Conservation (phyloP, 805 yeast species). For the Gaillardinia entomophila region DNA sequence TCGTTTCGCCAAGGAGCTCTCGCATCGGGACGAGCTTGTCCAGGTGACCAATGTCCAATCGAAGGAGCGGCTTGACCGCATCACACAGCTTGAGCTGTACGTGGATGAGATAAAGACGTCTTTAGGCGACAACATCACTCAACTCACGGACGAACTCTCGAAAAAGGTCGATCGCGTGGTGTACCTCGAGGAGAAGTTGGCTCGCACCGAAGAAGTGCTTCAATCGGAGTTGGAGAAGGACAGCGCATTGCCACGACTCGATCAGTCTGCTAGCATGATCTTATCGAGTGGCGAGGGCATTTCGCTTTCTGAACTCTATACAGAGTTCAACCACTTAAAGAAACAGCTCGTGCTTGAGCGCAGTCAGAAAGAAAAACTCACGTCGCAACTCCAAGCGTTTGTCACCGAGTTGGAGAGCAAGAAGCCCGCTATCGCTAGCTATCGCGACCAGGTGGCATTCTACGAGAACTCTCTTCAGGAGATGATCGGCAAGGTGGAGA, state of each 20-base stretch:
- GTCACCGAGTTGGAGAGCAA: constrained; percentile 72
- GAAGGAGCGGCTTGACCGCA: constrained; percentile 46
- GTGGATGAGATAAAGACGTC: constrained; percentile 36
- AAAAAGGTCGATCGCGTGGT: constrained; percentile 29
- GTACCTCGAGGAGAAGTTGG: constrained; percentile 29
- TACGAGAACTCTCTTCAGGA: constrained; percentile 51
- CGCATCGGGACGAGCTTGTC: constrained; percentile 55
- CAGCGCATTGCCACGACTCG: constrained; percentile 37
- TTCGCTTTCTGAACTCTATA: constrained; percentile 58
- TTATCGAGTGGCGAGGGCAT: constrained; percentile 46
- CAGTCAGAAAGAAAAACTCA: constrained; percentile 63
- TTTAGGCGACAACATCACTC: constrained; percentile 28
- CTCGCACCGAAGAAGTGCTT: constrained; percentile 36
- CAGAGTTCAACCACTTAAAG: constrained; percentile 59
- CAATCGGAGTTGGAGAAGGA: constrained; percentile 34
- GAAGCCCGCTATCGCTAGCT: constrained; percentile 67
- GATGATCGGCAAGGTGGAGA: constrained; percentile 47
- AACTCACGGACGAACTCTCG: constrained; percentile 26
- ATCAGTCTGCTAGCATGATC: constrained; percentile 52
- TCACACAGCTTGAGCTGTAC: constrained; percentile 46
- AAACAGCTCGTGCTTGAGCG: constrained; percentile 66
- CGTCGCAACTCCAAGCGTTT: constrained; percentile 64
- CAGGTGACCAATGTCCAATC: constrained; percentile 51
- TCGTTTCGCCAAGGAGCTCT: constrained; percentile 25
- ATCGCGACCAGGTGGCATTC: constrained; percentile 53